Base-by-base conservation (phyloP, 2,329 filamentous ascomycete species). In the Paracorniculantispora psalliotae region DNA sequence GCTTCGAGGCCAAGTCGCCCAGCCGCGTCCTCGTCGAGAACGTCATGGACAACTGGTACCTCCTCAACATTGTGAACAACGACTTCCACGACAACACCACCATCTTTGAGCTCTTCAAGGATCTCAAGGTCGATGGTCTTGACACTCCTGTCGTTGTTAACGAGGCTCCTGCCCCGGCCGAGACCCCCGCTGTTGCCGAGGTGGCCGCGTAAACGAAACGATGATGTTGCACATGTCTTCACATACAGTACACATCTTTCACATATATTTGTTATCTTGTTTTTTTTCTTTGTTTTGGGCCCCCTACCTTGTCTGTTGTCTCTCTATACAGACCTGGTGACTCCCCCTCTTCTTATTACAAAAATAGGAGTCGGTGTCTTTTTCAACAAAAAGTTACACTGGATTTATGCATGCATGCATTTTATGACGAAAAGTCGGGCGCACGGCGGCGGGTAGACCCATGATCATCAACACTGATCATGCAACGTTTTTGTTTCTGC, bases 41-140 rank as follows among this genome's bases (percentile, higher is more conserved):
- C 57, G 81, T 97, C 62, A 94, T 97, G 85, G 87, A 93, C 61
- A 86, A 86, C 55, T 99, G 93, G 92, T 93, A 92, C 70, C 79
- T 99, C 60, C 84, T 99, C 66, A 99, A 99, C 71, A 96, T 99
- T 67, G 94, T 99, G 28, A 92, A 99, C 79, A 99, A 99, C 70
- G 92, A 99, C 72, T 99, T 99, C 86, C 91, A 96, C 72, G 82
- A 91, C 67, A 85, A 85, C 58, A 81, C 85, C 55, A 87, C 86
- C 58, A 89, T 99, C 65, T 97, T 96, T 72, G 83, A 89, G 48
- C 79, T 97, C 26, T 94, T 99, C 71, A 83, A 92, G 17, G 91
- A 85, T 25, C 80, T 99, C 3, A 72, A 82, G 61, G 85, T 90
- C n/a, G 75, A 84, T 48, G 82, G 86, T 62, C 75, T 92, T 52